Base-by-base conservation (phyloP, 352 stramenopile species). In the Globisporangium splendens region DNA sequence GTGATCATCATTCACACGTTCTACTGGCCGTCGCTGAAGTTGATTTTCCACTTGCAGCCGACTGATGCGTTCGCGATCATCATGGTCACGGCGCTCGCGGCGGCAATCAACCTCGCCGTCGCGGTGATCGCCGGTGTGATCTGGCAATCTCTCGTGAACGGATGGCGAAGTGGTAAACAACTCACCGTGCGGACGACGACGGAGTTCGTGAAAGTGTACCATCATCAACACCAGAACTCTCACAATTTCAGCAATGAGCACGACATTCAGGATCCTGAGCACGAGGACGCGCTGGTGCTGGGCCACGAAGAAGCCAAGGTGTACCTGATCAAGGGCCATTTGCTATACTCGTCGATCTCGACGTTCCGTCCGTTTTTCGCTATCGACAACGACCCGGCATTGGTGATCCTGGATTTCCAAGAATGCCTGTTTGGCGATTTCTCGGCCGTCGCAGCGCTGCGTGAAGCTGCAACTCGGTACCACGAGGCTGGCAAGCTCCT, bases 1-100 rank as follows among this genome's bases (percentile, higher is more conserved):
- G 74, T 95, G 15, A 92, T 97, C 35, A 82, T 90, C 57, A 69
- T 79, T n/a, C 79, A 92, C 66, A 97, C 87, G 31, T 96, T 97
- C 68, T 88, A 96, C 61, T 97, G 90, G 90, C 82, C 86, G 53
- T 92, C 85, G 21, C 73, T 97, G 46, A 76, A 75, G 43, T 77
- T 96, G 22, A 60, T 96, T 38, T 85, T 89, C 63, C 81, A 84
- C 15, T 57, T 93, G 39, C 81, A 82, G 49, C 48, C 83, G 31
- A 70, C 75, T 21, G 88, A 97, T 50, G 73, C 73, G 8, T 77
- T 89, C 56, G 73, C 76, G 3, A 94, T 97, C 59, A 56, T 97
- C 31, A 61, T 96, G 18, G 86, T 96, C 15, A 96, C 88, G 6
- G 68, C 79, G n/a, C 75, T 96, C 24, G 84, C 89, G 8, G 83